Evolutionary conservation across 75 land plant species (phyloP).

Genomic region (Pinus taeda): DNA sequence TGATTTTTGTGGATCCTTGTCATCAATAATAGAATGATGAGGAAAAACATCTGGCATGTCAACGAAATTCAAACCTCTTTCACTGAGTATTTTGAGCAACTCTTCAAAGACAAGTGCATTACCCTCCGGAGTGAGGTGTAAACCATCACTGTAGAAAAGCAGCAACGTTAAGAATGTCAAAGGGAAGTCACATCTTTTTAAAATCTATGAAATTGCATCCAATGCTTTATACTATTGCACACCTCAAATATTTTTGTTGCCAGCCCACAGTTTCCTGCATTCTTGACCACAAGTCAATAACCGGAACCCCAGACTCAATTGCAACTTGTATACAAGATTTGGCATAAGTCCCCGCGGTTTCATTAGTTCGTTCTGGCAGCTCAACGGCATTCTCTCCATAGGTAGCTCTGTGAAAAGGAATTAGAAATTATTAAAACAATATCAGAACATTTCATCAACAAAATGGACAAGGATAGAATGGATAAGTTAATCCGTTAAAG

Average conservation of each 20-base stretch:
- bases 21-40: slow-evolving; percentile 9
- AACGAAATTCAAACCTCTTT: background rate
- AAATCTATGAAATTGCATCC: background rate
- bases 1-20: slow-evolving; percentile 6
- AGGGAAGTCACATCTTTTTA: background rate
- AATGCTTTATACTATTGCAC: background rate
- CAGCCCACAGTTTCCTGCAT: slow-evolving; percentile 85
- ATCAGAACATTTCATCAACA: background rate
- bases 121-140: slow-evolving; percentile 75
- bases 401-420: slow-evolving; percentile 34
- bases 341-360: slow-evolving; percentile 70
- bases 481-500: background rate
- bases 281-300: slow-evolving; percentile 70
- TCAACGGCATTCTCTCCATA: slow-evolving; percentile 73
- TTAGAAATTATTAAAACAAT: background rate
- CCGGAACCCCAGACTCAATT: slow-evolving; percentile 41
- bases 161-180: slow-evolving; percentile 7
- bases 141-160: slow-evolving; percentile 66
- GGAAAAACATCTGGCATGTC: slow-evolving; percentile 11
- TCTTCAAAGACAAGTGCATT: slow-evolving; percentile 28
- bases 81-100: slow-evolving; percentile 1
- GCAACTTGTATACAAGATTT: slow-evolving; percentile 63
- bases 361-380: slow-evolving; percentile 81
- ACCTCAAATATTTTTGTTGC: slow-evolving; percentile 78
- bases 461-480: background rate